Evolutionary conservation across 345 rosid species (phyloP).

Genomic region (Kernera saxatilis): DNA sequence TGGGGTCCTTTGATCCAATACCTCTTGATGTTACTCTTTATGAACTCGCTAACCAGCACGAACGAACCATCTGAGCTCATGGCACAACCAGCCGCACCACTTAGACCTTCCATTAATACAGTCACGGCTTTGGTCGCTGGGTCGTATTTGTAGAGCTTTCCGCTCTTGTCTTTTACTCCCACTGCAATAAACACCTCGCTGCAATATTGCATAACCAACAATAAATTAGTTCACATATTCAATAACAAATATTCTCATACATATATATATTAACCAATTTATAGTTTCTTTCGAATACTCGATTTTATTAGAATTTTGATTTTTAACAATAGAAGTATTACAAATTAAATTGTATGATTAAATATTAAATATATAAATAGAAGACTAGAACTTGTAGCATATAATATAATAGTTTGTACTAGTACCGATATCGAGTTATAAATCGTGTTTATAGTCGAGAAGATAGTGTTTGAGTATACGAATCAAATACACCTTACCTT

Average conservation of each 20-base stretch:
- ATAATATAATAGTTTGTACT: background rate
- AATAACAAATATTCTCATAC: background rate
- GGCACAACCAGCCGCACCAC: slow-evolving; percentile 29
- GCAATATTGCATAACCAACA: slow-evolving; percentile 7
- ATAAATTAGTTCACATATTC: background rate
- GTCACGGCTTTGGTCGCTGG: slow-evolving; percentile 26
- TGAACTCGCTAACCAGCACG: slow-evolving; percentile 25
- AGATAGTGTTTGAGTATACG: background rate
- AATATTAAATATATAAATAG: background rate
- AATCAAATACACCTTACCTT: background rate
- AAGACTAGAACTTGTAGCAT: background rate
- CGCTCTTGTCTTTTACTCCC: slow-evolving; percentile 17
- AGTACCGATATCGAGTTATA: background rate
- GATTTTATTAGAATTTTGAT: background rate
- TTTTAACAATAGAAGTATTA: background rate
- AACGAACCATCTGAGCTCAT: slow-evolving; percentile 34
- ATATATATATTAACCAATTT: background rate
- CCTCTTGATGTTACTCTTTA: slow-evolving; percentile 28
- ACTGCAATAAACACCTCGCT: slow-evolving; percentile 26
- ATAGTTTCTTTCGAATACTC: background rate
- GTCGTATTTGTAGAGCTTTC: slow-evolving; percentile 33
- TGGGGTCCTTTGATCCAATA: slow-evolving; percentile 31
- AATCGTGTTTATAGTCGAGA: background rate
- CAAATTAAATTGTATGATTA: background rate
- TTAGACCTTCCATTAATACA: slow-evolving; percentile 17